Conservation (phyloP, 352 stramenopile genomes). For the Halophytophthora polymorphica region DNA sequence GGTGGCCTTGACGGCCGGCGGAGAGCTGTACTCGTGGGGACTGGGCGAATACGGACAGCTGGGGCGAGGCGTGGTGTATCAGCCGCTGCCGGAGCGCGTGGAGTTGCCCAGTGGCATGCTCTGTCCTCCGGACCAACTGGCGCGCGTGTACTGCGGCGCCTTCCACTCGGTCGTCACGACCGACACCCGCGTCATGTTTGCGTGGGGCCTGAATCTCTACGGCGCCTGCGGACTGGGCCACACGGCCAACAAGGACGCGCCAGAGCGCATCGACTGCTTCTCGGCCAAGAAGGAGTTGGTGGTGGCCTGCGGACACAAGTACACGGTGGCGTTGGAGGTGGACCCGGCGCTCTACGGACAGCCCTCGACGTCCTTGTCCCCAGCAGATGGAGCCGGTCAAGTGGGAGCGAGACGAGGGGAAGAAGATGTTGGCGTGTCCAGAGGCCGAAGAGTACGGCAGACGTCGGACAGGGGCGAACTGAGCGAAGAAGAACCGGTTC, state of each 20-base stretch:
- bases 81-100: constrained; percentile 64
- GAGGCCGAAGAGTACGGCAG: constrained; percentile 7
- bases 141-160: constrained; percentile 67
- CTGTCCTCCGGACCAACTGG: constrained; percentile 41
- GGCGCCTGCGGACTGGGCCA: constrained; percentile 77
- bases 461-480: constrained; percentile 19
- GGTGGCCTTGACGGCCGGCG: constrained; percentile 64
- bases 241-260: constrained; percentile 75
- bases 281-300: constrained; percentile 45
- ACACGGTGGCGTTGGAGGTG: constrained; percentile 71
- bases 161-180: constrained; percentile 81
- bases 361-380: background rate
- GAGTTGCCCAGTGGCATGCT: constrained; percentile 42
- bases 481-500: constrained; percentile 19
- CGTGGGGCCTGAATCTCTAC: constrained; percentile 81
- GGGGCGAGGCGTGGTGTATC: constrained; percentile 84
- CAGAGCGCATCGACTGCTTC: constrained; percentile 77
- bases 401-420: constrained; percentile 6
- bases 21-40: constrained; percentile 88
- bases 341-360: constrained; percentile 21
- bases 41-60: constrained; percentile 89
- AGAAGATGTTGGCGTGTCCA: constrained; percentile 7
- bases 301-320: constrained; percentile 79
- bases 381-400: constrained; percentile 3
- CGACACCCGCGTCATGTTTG: constrained; percentile 58